Conservation (phyloP, 345 rosid genomes). For the Garcia nutans region DNA sequence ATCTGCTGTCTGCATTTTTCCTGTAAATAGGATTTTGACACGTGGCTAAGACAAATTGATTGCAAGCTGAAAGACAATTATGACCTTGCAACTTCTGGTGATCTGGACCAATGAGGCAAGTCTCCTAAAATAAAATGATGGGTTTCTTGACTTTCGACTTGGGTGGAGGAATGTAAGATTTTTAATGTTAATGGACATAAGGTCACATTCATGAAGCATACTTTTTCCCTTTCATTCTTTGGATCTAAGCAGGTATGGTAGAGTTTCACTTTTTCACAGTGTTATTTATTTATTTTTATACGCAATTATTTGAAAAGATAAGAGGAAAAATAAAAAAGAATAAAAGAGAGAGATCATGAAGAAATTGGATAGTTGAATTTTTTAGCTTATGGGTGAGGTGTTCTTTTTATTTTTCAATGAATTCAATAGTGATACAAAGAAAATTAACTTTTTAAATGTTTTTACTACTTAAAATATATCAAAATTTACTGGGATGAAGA, state of each 20-base stretch:
- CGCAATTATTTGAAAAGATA: background rate
- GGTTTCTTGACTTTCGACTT: background rate
- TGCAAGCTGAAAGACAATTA: background rate
- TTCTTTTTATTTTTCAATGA: too few species aligned
- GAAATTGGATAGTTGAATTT: too few species aligned
- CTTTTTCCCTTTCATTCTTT: conserved; percentile 6
- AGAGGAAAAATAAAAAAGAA: too few species aligned
- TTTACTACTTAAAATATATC: too few species aligned
- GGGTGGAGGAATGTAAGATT: background rate
- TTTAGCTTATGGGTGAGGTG: too few species aligned
- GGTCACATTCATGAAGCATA: conserved; percentile 14
- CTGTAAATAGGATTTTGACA: conserved; percentile 5
- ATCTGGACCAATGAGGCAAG: background rate
- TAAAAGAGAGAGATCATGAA: too few species aligned
- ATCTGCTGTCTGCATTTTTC: conserved; percentile 12
- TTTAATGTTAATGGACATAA: background rate
- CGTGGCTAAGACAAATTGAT: background rate
- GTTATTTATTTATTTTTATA: background rate
- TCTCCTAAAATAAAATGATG: background rate
- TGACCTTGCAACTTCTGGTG: conserved; percentile 4
- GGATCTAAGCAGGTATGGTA: conserved; percentile 1
- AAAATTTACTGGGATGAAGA: too few species aligned
- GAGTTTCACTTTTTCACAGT: background rate
- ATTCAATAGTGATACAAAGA: too few species aligned
- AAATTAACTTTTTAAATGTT: too few species aligned